Conservation (phyloP, 495 filamentous ascomycete genomes). For the Trichocladium antarcticum region DNA sequence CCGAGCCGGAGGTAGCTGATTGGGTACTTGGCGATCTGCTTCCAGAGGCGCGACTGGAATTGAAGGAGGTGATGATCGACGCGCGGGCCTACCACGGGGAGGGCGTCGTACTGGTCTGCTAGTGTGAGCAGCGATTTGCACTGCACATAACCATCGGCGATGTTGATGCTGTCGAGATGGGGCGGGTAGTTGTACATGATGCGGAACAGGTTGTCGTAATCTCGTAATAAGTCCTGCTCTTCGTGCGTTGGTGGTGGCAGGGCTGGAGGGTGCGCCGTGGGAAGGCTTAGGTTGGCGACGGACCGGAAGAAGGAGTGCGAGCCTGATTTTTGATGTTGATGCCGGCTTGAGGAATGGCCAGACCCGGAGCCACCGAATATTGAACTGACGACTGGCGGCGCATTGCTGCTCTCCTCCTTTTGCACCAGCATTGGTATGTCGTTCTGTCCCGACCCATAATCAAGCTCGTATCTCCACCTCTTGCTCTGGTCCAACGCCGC, state of each 20-base stretch:
- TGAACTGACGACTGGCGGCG: constrained; percentile 20
- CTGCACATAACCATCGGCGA: constrained; percentile 80
- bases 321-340: constrained; percentile 27
- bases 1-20: constrained; percentile 83
- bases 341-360: constrained; percentile 19
- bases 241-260: constrained; percentile 37
- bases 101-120: constrained; percentile 85
- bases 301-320: constrained; percentile 73
- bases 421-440: constrained; percentile 84
- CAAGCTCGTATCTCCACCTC: constrained; percentile 79
- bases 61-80: constrained; percentile 87
- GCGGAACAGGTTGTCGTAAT: constrained; percentile 89
- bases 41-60: constrained; percentile 79
- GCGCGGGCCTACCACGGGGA: constrained; percentile 76
- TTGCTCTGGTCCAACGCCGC: constrained; percentile 28
- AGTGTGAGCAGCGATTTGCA: constrained; percentile 77
- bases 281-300: constrained; percentile 64
- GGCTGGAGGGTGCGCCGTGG: constrained; percentile 11
- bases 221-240: constrained; percentile 62
- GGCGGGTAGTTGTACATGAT: constrained; percentile 89
- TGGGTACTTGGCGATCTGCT: constrained; percentile 89
- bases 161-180: constrained; percentile 66
- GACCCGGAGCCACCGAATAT: constrained; percentile 31
- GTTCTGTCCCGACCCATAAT: constrained; percentile 58
- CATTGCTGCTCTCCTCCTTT: constrained; percentile 44